Evolutionary conservation across 331 rosid species (phyloP).

Genomic region (Cydonia oblonga): DNA sequence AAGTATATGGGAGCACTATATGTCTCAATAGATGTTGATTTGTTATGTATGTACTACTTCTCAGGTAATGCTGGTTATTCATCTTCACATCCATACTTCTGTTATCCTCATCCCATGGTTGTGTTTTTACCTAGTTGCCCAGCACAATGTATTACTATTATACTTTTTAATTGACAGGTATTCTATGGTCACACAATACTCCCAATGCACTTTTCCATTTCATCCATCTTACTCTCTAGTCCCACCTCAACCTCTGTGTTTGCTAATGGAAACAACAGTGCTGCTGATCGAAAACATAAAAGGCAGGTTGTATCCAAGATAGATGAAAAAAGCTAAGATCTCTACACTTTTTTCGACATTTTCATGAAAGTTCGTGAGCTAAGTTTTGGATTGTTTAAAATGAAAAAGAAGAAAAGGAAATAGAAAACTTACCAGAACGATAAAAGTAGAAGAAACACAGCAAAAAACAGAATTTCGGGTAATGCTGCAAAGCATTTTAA

Average conservation of each 20-base stretch:
- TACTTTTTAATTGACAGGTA: background rate
- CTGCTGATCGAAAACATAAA: background rate
- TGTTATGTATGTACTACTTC: background rate
- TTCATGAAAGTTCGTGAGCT: background rate
- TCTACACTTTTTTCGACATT: background rate
- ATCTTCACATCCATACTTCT: background rate
- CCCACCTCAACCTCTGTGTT: background rate
- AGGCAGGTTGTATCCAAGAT: background rate
- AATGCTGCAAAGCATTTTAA: constrained; percentile 59
- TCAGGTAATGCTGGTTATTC: background rate
- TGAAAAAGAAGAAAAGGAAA: constrained; percentile 2
- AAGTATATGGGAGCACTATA: background rate
- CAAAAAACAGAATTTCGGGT: constrained; percentile 76
- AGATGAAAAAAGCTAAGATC: background rate
- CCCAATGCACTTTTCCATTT: background rate
- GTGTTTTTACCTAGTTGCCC: no score
- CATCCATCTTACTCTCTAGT: background rate
- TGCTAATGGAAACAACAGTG: background rate
- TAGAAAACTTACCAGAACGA: constrained; percentile 78
- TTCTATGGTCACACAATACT: background rate
- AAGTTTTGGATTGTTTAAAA: constrained; percentile 4
- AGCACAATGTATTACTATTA: background rate
- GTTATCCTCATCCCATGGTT: background rate
- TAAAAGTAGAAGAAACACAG: constrained; percentile 90
- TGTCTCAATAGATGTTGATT: background rate